phyloP scores from a whole-genome alignment of 768 basidiomycete genomes.

The Floccularia luteovirens region DNA sequence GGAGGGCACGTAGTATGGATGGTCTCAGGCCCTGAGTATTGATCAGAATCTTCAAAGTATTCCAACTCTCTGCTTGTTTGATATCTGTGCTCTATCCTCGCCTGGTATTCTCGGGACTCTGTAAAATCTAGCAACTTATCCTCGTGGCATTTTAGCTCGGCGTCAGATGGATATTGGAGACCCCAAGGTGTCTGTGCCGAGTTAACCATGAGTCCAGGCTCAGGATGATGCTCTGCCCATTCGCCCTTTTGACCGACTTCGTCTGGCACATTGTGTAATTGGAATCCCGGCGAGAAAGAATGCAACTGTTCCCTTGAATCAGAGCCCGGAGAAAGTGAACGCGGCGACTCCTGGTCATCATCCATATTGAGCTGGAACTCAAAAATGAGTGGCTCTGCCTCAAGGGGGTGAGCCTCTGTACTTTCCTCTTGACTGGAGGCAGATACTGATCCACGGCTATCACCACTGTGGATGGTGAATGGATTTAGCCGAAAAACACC shows the following conservation, averaged over 20 bases:
- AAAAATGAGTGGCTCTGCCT: slow-evolving; percentile 51
- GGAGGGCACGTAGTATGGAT: background rate
- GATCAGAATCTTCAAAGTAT: background rate
- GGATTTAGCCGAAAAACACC: slow-evolving; percentile 71
- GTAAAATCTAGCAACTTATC: background rate
- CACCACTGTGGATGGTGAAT: slow-evolving; percentile 56
- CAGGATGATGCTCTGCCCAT: slow-evolving; percentile 9
- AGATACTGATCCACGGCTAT: slow-evolving; percentile 17
- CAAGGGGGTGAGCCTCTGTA: slow-evolving; percentile 48
- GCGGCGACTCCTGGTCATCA: slow-evolving; percentile 5
- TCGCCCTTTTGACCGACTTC: slow-evolving; percentile 9
- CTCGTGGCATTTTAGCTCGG: background rate
- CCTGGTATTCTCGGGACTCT: background rate
- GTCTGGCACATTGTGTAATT: slow-evolving; percentile 15
- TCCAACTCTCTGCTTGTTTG: background rate
- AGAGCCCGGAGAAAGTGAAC: slow-evolving; percentile 6
- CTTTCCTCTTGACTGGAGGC: background rate
- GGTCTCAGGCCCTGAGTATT: background rate
- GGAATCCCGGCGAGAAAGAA: slow-evolving; percentile 31
- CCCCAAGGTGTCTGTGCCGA: background rate
- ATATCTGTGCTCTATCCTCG: too few species aligned
- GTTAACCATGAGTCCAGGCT: background rate
- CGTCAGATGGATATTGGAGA: slow-evolving; percentile 2
- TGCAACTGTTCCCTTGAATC: slow-evolving; percentile 17
- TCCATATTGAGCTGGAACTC: slow-evolving; percentile 55